Conservation (phyloP, 441 rosid genomes). For the Gossypium schwendimanii region DNA sequence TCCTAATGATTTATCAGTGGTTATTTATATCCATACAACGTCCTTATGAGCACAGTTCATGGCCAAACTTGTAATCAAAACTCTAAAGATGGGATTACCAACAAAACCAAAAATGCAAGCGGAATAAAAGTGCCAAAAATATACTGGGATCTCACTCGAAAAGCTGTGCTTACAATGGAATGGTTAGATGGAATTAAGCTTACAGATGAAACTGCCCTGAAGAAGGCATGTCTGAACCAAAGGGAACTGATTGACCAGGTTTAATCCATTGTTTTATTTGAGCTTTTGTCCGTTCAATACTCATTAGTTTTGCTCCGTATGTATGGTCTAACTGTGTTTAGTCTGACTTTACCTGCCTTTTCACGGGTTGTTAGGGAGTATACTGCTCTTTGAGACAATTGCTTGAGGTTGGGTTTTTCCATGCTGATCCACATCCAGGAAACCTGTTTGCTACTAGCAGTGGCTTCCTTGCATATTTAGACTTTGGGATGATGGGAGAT, state of each 20-base stretch:
- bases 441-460: conserved; percentile 75
- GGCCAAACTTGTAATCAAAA: conserved; percentile 28
- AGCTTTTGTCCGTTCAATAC: background rate
- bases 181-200: conserved; percentile 98
- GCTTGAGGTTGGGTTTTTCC: conserved; percentile 96
- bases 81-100: conserved; percentile 24
- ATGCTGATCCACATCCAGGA: conserved; percentile 99
- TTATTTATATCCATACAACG: background rate
- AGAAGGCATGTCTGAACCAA: conserved; percentile 57
- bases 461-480: conserved; percentile 88
- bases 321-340: background rate
- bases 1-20: conserved; percentile 1
- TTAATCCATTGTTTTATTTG: conserved; percentile 9
- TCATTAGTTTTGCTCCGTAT: background rate
- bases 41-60: conserved; percentile 32
- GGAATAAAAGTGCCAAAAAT: conserved; percentile 87
- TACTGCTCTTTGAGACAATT: conserved; percentile 91
- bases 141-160: conserved; percentile 75
- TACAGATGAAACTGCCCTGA: conserved; percentile 63
- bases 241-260: conserved; percentile 88
- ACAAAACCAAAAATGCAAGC: conserved; percentile 31
- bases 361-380: conserved; percentile 52
- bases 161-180: conserved; percentile 93
- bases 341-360: conserved; percentile 9
- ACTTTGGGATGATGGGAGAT: conserved; percentile 99